These are phyloP conservation scores for Oropetium thomaeum DNA, from an alignment of 176 grass and related monocot genomes.

Conservation along the genomic window DNA sequence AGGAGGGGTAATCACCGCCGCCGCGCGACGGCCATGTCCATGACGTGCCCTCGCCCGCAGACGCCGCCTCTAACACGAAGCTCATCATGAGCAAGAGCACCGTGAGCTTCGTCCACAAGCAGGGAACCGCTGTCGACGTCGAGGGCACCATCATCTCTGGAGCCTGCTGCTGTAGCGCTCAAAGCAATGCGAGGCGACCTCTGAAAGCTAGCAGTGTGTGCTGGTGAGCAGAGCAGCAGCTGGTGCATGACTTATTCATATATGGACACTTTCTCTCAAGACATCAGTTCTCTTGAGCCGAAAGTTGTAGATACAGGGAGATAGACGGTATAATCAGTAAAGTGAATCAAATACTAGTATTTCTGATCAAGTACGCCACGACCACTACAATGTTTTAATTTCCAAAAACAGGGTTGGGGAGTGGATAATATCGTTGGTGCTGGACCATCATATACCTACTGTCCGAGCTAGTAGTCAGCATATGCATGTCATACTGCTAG, in stretches of 20 bases:
- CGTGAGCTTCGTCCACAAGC: background rate
- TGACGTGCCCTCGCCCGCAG: background rate
- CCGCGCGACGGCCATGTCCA: conserved; percentile 14
- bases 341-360: background rate
- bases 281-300: background rate
- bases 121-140: background rate
- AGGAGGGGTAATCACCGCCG: conserved; percentile 14
- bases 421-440: background rate
- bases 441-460: conserved; percentile 11
- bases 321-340: too few species aligned
- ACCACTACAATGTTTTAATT: background rate
- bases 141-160: background rate
- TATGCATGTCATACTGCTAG: background rate
- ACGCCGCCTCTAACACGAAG: background rate
- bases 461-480: background rate
- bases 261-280: too few species aligned
- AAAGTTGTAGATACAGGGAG: too few species aligned
- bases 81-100: background rate
- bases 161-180: background rate
- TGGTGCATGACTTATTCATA: conserved; percentile 9
- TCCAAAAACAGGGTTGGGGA: background rate
- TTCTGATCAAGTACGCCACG: background rate
- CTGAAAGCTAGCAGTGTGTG: too few species aligned
- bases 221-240: background rate
- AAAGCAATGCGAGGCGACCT: too few species aligned